phyloP scores from a whole-genome alignment of 2,329 filamentous ascomycete species.

The Beauveria scarabaeidicola region DNA sequence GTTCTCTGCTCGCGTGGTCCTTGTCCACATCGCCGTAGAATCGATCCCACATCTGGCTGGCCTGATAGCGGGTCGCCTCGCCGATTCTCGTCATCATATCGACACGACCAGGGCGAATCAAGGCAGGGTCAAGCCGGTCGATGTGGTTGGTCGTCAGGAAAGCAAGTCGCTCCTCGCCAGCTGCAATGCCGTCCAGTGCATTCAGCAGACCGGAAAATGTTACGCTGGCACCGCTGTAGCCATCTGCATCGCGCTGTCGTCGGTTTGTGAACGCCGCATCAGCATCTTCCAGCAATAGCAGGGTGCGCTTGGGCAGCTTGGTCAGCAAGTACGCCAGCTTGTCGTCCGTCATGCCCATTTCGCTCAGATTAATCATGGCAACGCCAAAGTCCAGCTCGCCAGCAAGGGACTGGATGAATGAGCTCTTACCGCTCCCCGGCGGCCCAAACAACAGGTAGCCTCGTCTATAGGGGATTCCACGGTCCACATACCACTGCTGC shows the following conservation, averaged over 20 bases:
- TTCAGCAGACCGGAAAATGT: constrained; percentile 90
- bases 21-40: constrained; percentile 82
- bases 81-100: constrained; percentile 90
- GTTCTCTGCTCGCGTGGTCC: constrained; percentile 50
- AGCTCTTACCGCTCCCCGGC: constrained; percentile 87
- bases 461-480: constrained; percentile 86
- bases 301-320: constrained; percentile 72
- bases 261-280: constrained; percentile 86
- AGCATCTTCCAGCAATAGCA: constrained; percentile 81
- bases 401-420: constrained; percentile 90
- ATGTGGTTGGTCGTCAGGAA: constrained; percentile 95
- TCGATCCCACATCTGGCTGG: constrained; percentile 80
- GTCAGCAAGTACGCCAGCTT: constrained; percentile 78
- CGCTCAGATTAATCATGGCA: constrained; percentile 83
- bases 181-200: constrained; percentile 83
- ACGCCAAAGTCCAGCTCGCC: constrained; percentile 90
- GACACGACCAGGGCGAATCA: constrained; percentile 84
- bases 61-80: constrained; percentile 79
- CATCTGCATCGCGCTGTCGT: constrained; percentile 66
- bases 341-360: constrained; percentile 83
- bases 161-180: constrained; percentile 85
- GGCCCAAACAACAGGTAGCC: constrained; percentile 86
- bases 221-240: constrained; percentile 78
- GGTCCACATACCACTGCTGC: constrained; percentile 82
- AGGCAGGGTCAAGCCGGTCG: constrained; percentile 76